phyloP scores from a whole-genome alignment of 1,284 basidiomycete species.

The Heliocybe sulcata region DNA sequence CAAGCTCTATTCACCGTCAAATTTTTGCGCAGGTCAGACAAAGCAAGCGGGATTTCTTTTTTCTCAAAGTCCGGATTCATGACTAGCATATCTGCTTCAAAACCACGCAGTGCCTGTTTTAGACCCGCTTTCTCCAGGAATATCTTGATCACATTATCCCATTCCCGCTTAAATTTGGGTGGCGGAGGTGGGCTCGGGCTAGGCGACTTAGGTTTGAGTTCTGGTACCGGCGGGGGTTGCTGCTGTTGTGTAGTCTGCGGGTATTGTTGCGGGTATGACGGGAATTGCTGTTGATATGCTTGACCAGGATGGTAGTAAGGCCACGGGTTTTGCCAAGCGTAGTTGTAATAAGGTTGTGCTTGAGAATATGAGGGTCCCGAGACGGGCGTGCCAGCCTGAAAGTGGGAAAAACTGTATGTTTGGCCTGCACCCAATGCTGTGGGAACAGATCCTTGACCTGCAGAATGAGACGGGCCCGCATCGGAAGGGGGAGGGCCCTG shows the following conservation, averaged over 20 bases:
- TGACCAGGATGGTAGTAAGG: slow-evolving; percentile 8
- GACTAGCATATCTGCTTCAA: slow-evolving; percentile 65
- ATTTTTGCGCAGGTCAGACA: slow-evolving; percentile 42
- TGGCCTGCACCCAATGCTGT: slow-evolving; percentile 2
- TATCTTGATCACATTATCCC: slow-evolving; percentile 50
- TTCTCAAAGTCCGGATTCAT: slow-evolving; percentile 61
- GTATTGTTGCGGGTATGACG: background rate
- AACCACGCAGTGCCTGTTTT: slow-evolving; percentile 51
- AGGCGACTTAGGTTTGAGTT: slow-evolving; percentile 11
- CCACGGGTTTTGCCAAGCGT: slow-evolving; percentile 20
- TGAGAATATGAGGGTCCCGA: background rate
- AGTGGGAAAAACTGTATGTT: background rate
- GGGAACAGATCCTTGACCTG: background rate
- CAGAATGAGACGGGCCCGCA: slow-evolving; percentile 17
- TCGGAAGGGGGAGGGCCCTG: slow-evolving; percentile 18
- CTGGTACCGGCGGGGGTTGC: slow-evolving; percentile 2
- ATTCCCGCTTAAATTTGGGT: slow-evolving; percentile 40
- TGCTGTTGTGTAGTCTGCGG: background rate
- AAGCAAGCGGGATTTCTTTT: slow-evolving; percentile 42
- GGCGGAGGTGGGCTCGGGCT: slow-evolving; percentile 28
- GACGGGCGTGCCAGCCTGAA: background rate
- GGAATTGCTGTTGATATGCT: slow-evolving; percentile 11
- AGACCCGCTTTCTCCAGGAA: slow-evolving; percentile 54
- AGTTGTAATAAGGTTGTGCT: slow-evolving; percentile 18
- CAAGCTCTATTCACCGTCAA: slow-evolving; percentile 38